Evolutionary conservation across 495 filamentous ascomycete genomes (phyloP).

Genomic region (Sphaerosporella brunnea): DNA sequence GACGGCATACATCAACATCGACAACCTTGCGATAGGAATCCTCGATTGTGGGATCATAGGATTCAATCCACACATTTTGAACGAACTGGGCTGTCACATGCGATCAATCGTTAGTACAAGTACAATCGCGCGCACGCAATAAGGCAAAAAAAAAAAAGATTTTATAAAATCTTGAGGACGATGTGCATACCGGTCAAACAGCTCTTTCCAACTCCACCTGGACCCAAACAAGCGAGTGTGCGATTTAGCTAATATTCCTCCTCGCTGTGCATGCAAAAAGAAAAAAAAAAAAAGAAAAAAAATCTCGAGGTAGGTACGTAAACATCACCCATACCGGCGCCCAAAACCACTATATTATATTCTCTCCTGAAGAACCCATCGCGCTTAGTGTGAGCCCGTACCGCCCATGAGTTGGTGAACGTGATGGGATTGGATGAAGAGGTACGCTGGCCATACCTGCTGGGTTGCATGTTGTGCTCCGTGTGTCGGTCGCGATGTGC

Average conservation of each 20-base stretch:
- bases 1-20: constrained; percentile 65
- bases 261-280: background rate
- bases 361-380: constrained; percentile 40
- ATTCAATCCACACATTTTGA: constrained; percentile 98
- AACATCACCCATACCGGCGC: constrained; percentile 45
- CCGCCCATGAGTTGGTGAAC: background rate
- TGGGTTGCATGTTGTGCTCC: background rate
- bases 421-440: background rate
- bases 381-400: constrained; percentile 1
- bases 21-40: constrained; percentile 93
- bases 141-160: background rate
- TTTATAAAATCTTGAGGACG: constrained; percentile 10
- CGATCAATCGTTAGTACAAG: constrained; percentile 7
- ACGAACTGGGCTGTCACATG: constrained; percentile 75
- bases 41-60: constrained; percentile 96
- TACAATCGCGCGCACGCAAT: too few species aligned
- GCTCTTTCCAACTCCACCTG: constrained; percentile 94
- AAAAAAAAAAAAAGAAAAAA: constrained; percentile 2
- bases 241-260: background rate
- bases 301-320: constrained; percentile 2
- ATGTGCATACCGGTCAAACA: constrained; percentile 72
- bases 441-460: constrained; percentile 3
- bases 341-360: constrained; percentile 83
- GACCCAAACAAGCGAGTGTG: constrained; percentile 2
- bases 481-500: too few species aligned